Percentiles rank a stretch among this genome's conserved stretches.
These are phyloP conservation scores for Cladosporium sphaerospermum DNA, from an alignment of 2,329 filamentous ascomycete genomes.

Conservation along the genomic window DNA sequence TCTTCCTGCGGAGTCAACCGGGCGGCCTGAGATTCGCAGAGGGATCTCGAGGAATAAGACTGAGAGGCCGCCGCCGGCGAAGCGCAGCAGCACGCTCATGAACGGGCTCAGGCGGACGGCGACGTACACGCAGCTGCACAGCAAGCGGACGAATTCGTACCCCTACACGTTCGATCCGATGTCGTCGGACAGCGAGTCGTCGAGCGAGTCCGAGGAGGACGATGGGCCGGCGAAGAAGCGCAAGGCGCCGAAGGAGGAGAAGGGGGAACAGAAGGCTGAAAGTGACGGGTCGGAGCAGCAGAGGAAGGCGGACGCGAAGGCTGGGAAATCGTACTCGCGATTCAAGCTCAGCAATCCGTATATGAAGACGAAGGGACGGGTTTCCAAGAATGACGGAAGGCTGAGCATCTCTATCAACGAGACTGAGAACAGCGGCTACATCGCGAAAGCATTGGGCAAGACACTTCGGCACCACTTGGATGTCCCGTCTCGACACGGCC, in stretches of 20 bases:
- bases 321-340: conserved; percentile 38
- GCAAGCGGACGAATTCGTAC: conserved; percentile 13
- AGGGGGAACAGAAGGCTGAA: neutral
- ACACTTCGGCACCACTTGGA: conserved; percentile 53
- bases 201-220: conserved; percentile 23
- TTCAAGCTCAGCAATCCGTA: conserved; percentile 60
- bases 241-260: conserved; percentile 13
- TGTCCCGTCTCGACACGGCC: conserved; percentile 25
- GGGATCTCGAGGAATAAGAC: conserved; percentile 1
- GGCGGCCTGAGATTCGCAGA: neutral
- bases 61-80: conserved; percentile 2
- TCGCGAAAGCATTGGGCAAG: conserved; percentile 65
- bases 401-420: conserved; percentile 68
- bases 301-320: conserved; percentile 13
- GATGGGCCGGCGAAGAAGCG: conserved; percentile 11
- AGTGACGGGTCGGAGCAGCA: conserved; percentile 11
- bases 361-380: conserved; percentile 58
- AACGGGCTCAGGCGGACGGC: conserved; percentile 17
- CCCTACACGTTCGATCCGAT: conserved; percentile 25
- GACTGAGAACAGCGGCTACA: conserved; percentile 61
- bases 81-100: conserved; percentile 18
- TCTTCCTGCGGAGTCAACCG: too few relatives aligned
- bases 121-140: conserved; percentile 10
- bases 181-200: conserved; percentile 23
- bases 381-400: conserved; percentile 63